phyloP scores from a whole-genome alignment of 2,329 filamentous ascomycete genomes.

The Onygena corvina region DNA sequence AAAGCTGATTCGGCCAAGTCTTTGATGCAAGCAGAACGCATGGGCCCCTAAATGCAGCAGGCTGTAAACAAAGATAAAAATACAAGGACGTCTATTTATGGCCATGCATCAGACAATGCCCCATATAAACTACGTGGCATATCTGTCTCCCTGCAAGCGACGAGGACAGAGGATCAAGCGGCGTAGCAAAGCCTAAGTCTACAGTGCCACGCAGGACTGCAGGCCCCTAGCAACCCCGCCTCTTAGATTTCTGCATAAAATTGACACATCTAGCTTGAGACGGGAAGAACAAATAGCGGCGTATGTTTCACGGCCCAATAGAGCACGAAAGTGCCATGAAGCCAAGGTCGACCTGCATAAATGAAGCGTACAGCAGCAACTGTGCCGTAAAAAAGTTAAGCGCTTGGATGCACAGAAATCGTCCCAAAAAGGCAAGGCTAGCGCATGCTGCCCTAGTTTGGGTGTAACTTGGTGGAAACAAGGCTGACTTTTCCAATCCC shows the following conservation, averaged over 20 bases:
- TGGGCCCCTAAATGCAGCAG: not conserved
- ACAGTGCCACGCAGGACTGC: not conserved
- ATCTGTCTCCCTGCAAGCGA: not conserved
- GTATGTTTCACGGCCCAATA: slow-evolving; percentile 3
- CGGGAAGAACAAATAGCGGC: not conserved
- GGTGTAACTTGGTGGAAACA: not conserved
- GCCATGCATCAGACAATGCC: not conserved
- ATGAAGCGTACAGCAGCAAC: not conserved
- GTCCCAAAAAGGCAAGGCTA: not conserved
- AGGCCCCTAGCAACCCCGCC: no score
- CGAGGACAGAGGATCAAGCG: not conserved
- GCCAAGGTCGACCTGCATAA: not conserved
- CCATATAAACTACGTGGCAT: slow-evolving; percentile 2
- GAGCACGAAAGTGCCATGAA: not conserved
- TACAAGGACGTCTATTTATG: not conserved
- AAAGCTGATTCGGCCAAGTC: not conserved
- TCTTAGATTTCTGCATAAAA: not conserved
- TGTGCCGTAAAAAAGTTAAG: not conserved
- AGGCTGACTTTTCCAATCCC: not conserved
- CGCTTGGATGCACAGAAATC: not conserved
- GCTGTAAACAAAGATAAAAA: no score
- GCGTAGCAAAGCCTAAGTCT: slow-evolving; percentile 6
- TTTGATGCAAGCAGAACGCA: not conserved
- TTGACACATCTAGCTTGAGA: not conserved
- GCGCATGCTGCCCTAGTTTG: not conserved